Percentiles rank a stretch among this genome's conserved stretches.
These are phyloP conservation scores for Tolypocladium guangdongense DNA, from an alignment of 2,329 filamentous ascomycete species.

Conservation along the genomic window DNA sequence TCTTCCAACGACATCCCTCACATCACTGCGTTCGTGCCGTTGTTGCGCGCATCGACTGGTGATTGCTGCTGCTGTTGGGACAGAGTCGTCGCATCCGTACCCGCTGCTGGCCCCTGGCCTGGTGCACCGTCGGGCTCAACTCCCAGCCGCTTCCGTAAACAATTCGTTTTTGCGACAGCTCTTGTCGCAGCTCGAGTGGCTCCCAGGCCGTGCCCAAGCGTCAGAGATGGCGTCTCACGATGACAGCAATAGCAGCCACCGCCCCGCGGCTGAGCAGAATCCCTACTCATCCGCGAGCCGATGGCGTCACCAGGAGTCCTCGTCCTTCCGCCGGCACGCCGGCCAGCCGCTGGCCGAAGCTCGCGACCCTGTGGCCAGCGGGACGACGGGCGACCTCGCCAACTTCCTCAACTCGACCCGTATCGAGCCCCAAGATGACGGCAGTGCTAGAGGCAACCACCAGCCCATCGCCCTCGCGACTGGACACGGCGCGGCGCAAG, in stretches of 20 bases:
- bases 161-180: not conserved
- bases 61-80: not conserved
- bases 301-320: conserved; percentile 56
- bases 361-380: conserved; percentile 21
- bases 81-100: not conserved
- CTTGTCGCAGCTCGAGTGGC: not conserved
- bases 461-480: conserved; percentile 39
- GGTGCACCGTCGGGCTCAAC: not conserved
- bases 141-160: not conserved
- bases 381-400: conserved; percentile 39
- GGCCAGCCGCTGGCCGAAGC: conserved; percentile 15
- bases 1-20: not conserved
- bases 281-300: conserved; percentile 44
- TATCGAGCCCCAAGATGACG: conserved; percentile 28
- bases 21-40: not conserved
- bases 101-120: not conserved
- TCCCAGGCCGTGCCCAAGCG: not conserved
- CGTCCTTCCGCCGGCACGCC: conserved; percentile 40
- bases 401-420: conserved; percentile 45
- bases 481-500: conserved; percentile 19
- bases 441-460: conserved; percentile 23
- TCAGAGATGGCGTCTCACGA: not conserved
- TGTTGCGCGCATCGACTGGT: not conserved
- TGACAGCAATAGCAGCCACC: not conserved
- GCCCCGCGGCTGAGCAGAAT: conserved; percentile 25